A percentile compares a stretch with the other conserved stretches of the same genome.
These are phyloP conservation scores for Fusarium illudens DNA, from an alignment of 2,329 filamentous ascomycete species.

Conservation along the genomic window DNA sequence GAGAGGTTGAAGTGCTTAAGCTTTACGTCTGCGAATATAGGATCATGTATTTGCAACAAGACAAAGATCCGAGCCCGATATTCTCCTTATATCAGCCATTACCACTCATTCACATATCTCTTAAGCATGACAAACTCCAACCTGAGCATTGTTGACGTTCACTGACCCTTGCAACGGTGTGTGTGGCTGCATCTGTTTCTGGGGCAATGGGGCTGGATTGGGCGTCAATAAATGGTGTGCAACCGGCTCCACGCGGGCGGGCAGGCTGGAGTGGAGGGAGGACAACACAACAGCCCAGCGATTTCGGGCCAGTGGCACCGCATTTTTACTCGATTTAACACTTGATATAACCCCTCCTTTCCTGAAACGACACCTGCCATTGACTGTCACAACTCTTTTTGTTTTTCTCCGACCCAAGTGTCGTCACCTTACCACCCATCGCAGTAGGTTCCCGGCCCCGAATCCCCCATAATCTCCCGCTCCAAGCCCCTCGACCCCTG, in stretches of 20 bases:
- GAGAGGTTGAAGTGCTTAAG: neutral
- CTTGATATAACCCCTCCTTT: slow-evolving; percentile 10
- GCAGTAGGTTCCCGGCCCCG: slow-evolving; percentile 22
- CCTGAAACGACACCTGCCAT: slow-evolving; percentile 8
- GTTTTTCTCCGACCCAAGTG: slow-evolving; percentile 2
- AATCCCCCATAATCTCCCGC: slow-evolving; percentile 16
- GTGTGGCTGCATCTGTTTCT: slow-evolving; percentile 39
- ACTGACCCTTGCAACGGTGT: slow-evolving; percentile 14
- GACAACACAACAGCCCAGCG: slow-evolving; percentile 34
- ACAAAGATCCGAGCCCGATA: neutral
- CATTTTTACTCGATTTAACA: slow-evolving; percentile 5
- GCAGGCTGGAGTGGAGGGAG: neutral
- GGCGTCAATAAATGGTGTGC: slow-evolving; percentile 40
- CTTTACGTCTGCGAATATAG: neutral
- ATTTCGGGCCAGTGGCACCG: slow-evolving; percentile 15
- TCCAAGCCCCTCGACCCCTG: slow-evolving; percentile 29
- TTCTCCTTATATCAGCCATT: neutral
- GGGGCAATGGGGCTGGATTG: slow-evolving; percentile 42
- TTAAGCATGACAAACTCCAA: neutral
- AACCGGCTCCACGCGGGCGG: slow-evolving; percentile 17
- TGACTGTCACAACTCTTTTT: neutral
- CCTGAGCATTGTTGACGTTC: slow-evolving; percentile 1
- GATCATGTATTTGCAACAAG: neutral
- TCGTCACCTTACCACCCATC: neutral
- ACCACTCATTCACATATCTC: neutral